A percentile compares a stretch with the other conserved stretches of the same genome.
These are phyloP conservation scores for Colletotrichum nymphaeae DNA, from an alignment of 2,329 filamentous ascomycete genomes.

Conservation along the genomic window DNA sequence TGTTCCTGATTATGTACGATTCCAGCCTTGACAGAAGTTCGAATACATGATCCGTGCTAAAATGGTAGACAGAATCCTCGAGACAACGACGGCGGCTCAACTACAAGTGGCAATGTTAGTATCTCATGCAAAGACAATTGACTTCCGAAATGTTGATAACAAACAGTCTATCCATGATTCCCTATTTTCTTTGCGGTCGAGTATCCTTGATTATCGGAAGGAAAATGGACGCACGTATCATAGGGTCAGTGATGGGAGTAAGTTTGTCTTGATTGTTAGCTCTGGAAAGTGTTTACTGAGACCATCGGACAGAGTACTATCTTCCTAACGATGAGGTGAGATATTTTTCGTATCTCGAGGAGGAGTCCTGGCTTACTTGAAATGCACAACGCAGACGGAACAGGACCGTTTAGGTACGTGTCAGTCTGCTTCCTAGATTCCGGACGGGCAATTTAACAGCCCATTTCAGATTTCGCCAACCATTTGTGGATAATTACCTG, in stretches of 20 bases:
- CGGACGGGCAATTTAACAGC: neutral
- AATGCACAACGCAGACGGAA: neutral
- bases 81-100: neutral
- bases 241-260: constrained; percentile 36
- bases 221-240: constrained; percentile 33
- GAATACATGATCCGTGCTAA: accelerated
- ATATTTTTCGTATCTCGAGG: accelerated
- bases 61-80: neutral
- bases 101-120: neutral
- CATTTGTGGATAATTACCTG: constrained; percentile 61
- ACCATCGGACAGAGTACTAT: constrained; percentile 16
- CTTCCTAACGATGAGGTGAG: constrained; percentile 30
- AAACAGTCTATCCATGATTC: neutral
- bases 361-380: neutral
- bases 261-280: accelerated
- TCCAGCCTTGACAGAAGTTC: neutral
- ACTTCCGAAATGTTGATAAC: neutral
- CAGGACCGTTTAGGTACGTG: constrained; percentile 25
- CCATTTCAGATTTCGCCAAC: constrained; percentile 58
- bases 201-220: constrained; percentile 1
- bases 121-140: neutral
- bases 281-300: neutral
- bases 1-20: too few relatives aligned
- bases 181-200: neutral
- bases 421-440: accelerated